A percentile compares a stretch with the other conserved stretches of the same genome.
phyloP scores from a whole-genome alignment of 2,329 filamentous ascomycete genomes.

The Aureobasidium subglaciale region DNA sequence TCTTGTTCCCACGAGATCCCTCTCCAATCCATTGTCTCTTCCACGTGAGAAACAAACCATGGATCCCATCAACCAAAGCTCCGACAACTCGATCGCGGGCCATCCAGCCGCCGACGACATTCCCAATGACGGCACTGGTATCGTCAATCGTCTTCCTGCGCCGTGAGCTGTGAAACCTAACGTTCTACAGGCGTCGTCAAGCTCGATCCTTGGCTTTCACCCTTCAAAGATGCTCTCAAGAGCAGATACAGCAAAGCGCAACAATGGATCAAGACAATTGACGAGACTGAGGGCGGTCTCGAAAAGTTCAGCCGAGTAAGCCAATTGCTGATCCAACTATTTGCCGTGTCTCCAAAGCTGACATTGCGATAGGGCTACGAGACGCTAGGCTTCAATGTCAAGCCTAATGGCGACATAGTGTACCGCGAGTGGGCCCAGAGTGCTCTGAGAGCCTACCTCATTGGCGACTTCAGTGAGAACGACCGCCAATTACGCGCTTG shows the following conservation, averaged over 20 bases:
- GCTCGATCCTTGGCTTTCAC: constrained; percentile 82
- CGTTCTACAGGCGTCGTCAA: constrained; percentile 66
- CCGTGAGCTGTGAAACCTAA: constrained; percentile 18
- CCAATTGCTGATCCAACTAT: not conserved
- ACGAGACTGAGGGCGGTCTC: constrained; percentile 77
- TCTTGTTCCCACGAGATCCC: not conserved
- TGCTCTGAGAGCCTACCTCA: constrained; percentile 73
- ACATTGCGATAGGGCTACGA: constrained; percentile 62
- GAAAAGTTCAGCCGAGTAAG: constrained; percentile 80
- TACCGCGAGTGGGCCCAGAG: constrained; percentile 98
- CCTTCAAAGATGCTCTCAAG: constrained; percentile 71
- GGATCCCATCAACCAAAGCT: constrained; percentile 38
- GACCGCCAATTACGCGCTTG: not conserved
- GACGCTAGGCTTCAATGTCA: constrained; percentile 76
- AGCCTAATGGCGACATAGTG: constrained; percentile 72
- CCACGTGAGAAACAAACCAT: constrained; percentile 18
- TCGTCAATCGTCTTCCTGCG: constrained; percentile 21
- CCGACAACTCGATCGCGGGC: constrained; percentile 37
- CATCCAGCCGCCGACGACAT: constrained; percentile 45
- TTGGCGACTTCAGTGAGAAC: constrained; percentile 72
- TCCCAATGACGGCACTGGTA: constrained; percentile 67
- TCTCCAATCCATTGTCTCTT: not conserved
- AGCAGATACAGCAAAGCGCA: constrained; percentile 72
- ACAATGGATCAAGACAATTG: constrained; percentile 77
- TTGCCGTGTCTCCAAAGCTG: not conserved